Base-by-base conservation (phyloP, 75 land plant genomes). In the Picea sitchensis region DNA sequence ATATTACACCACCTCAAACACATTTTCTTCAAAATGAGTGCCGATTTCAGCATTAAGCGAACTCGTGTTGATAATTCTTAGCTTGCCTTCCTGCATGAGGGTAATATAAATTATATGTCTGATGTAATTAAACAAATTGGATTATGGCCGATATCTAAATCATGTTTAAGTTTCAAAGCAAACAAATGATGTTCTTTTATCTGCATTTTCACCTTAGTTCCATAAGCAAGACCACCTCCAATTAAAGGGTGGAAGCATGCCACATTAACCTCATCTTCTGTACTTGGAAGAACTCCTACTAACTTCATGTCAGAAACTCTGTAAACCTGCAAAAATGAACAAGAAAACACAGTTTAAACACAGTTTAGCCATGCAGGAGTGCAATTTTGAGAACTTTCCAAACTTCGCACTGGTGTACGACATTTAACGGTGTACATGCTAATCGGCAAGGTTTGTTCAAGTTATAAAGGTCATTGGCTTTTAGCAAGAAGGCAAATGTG, bases 231-330 rank as follows among this genome's bases (percentile, higher is more conserved):
- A 2, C 99, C 99, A 26, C 93, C 93, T 67, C 99, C 99, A 79
- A 82, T 89, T 61, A 81, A 76, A 61, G 99, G 99, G 88, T 96
- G 99, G 84, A 96, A 96, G 78, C 98, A 96, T 26, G 99, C 99
- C n/a, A 96, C 99, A 88, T 96, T 96, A 38, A 96, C 99, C 84
- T 96, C 99, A 87, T 96, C 99, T 79, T 96, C 99, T 44, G 95
- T 92, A 87, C 95, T 96, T 6, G 99, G 98, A 80, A 96, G 87
- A 58, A 94, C 98, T 88, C 88, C 89, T 63, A 96, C 93, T 68
- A 96, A 84, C 76, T 94, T 92, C 99, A 96, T 93, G 80, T 96
- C 98, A 47, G 95, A 91, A 79, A 96, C 96, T 86, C 98, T 91
- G 80, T 96, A 96, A 13, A 96, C 86, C 99, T 96, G 92, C 30